Percentiles rank a stretch among this genome's conserved stretches.
Conservation (phyloP, 441 rosid species). For the Manihot esculenta region DNA sequence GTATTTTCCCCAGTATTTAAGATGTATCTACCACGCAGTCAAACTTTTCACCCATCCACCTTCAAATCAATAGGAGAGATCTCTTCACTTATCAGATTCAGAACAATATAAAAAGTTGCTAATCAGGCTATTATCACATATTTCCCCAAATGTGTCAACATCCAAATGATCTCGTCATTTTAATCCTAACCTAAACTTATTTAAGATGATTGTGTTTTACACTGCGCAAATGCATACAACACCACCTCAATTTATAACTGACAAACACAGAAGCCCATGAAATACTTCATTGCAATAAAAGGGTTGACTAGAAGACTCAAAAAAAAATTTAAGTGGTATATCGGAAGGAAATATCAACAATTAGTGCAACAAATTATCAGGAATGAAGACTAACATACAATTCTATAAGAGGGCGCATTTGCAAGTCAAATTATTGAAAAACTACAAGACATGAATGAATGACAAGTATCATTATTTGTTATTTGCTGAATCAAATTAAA, state of each 20-base stretch:
- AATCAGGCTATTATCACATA: background rate
- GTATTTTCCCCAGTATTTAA: background rate
- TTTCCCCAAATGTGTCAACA: background rate
- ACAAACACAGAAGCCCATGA: background rate
- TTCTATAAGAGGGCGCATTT: background rate
- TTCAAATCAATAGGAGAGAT: background rate
- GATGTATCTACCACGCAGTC: background rate
- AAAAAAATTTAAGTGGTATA: background rate
- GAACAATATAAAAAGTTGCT: background rate
- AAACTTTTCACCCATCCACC: background rate
- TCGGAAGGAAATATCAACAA: background rate
- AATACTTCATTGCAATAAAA: background rate
- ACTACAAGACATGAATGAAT: background rate
- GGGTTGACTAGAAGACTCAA: background rate
- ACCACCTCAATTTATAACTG: background rate
- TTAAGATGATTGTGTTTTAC: too few relatives aligned
- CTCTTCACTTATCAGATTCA: background rate
- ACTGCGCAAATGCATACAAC: too few relatives aligned
- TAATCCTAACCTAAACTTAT: too few relatives aligned
- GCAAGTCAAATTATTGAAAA: slow-evolving; percentile 8
- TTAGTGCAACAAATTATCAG: background rate
- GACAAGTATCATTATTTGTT: background rate
- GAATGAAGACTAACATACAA: background rate
- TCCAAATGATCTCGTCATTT: too few relatives aligned
- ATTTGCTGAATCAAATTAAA: too few relatives aligned